Evolutionary conservation across 495 filamentous ascomycete species (phyloP).

Genomic region (Xylaria curta): DNA sequence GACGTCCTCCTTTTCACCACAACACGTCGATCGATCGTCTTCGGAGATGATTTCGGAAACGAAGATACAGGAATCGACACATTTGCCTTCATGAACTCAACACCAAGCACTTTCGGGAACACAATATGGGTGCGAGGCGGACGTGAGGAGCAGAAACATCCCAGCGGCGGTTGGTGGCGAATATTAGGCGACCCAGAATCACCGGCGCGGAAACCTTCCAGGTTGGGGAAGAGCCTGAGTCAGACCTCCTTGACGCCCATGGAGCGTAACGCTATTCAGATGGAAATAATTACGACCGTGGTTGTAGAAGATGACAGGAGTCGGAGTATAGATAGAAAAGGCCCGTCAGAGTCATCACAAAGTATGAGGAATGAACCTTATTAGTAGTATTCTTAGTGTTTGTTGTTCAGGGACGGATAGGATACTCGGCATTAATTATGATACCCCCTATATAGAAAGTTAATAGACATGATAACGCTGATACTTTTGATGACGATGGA

Average conservation of each 20-base stretch:
- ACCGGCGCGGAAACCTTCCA: slow-evolving; percentile 15
- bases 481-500: background rate
- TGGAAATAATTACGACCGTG: slow-evolving; percentile 51
- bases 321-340: background rate
- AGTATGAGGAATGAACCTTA: slow-evolving; percentile 15
- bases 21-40: slow-evolving; percentile 65
- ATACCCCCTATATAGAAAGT: slow-evolving; percentile 17
- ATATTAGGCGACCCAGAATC: slow-evolving; percentile 20
- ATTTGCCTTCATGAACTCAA: slow-evolving; percentile 56
- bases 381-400: background rate
- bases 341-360: background rate
- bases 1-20: slow-evolving; percentile 76
- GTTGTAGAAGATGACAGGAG: slow-evolving; percentile 42
- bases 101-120: slow-evolving; percentile 49
- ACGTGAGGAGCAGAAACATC: slow-evolving; percentile 21
- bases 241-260: slow-evolving; percentile 38
- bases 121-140: slow-evolving; percentile 53
- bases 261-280: slow-evolving; percentile 48
- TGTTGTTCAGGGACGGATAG: background rate
- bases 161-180: slow-evolving; percentile 33
- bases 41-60: slow-evolving; percentile 44
- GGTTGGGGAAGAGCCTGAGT: slow-evolving; percentile 33
- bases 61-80: slow-evolving; percentile 54
- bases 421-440: background rate
- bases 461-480: slow-evolving; percentile 5